Conservation (phyloP, 108 stramenopile species). For the Skeletonema grethae region DNA sequence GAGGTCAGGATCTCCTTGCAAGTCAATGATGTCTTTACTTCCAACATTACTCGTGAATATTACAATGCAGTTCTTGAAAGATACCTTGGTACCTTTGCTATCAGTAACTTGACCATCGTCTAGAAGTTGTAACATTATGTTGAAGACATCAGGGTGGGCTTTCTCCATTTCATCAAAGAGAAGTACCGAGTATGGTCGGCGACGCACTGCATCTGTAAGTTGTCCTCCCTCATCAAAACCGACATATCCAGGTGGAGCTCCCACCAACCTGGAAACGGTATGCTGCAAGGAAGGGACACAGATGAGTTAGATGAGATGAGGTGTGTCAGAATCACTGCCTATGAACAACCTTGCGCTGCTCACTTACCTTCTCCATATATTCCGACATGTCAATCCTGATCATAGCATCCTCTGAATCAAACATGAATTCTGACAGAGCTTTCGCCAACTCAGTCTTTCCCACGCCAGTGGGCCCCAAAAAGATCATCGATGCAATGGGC, state of each 20-base stretch:
- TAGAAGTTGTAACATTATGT: conserved; percentile 95
- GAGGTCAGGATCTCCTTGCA: conserved; percentile 45
- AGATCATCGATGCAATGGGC: conserved; percentile 92
- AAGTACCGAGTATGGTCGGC: conserved; percentile 95
- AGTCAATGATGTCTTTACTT: conserved; percentile 86
- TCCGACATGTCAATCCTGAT: conserved; percentile 98
- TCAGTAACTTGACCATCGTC: conserved; percentile 99
- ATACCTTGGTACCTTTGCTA: conserved; percentile 93
- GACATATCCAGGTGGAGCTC: conserved; percentile 90
- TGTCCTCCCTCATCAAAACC: conserved; percentile 99
- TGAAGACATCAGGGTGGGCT: conserved; percentile 98
- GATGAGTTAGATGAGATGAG: too few species aligned
- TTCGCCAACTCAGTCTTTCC: conserved; percentile 97
- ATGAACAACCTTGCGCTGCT: background rate
- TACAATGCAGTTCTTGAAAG: conserved; percentile 94
- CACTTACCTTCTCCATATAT: conserved; percentile 80
- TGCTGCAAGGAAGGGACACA: conserved; percentile 69
- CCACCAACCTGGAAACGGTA: conserved; percentile 90
- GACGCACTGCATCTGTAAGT: conserved; percentile 97
- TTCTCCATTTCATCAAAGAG: conserved; percentile 99
- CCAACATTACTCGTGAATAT: conserved; percentile 99
- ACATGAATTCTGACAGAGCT: conserved; percentile 89
- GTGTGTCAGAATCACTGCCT: background rate
- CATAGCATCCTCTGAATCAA: conserved; percentile 88
- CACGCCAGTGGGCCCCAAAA: conserved; percentile 93